Evolutionary conservation across 306 rosid genomes (phyloP).

Genomic region (Citrullus mucosospermus): DNA sequence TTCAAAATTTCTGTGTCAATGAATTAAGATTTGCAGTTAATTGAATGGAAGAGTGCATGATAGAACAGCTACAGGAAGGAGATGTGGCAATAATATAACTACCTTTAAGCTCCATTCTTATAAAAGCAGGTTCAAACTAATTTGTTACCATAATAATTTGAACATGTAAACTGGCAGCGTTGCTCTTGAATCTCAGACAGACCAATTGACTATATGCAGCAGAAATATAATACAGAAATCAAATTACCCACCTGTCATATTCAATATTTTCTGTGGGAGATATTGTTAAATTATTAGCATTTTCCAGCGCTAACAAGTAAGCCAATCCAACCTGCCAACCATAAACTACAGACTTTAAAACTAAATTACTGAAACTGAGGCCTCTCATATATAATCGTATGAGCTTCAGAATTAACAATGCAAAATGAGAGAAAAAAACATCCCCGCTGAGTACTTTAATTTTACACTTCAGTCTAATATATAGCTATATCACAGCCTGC

Average conservation of each 20-base stretch:
- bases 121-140: not conserved
- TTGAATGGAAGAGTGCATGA: not conserved
- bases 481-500: not conserved
- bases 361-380: not conserved
- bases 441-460: not conserved
- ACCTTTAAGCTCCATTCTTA: not conserved
- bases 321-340: slow-evolving; percentile 82
- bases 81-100: not conserved
- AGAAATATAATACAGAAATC: not conserved
- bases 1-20: not conserved
- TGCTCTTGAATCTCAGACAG: not conserved
- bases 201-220: not conserved
- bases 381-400: not conserved
- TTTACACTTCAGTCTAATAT: not conserved
- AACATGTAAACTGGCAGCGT: not conserved
- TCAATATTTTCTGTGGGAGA: slow-evolving; percentile 76
- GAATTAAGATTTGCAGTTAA: not conserved
- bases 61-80: not conserved
- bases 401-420: not conserved
- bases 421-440: not conserved
- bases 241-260: slow-evolving; percentile 63
- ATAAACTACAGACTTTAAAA: not conserved
- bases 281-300: slow-evolving; percentile 50
- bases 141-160: not conserved
- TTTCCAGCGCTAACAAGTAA: slow-evolving; percentile 81